Conservation (phyloP, 2,329 filamentous ascomycete species). For the Macroventuria anomochaeta region DNA sequence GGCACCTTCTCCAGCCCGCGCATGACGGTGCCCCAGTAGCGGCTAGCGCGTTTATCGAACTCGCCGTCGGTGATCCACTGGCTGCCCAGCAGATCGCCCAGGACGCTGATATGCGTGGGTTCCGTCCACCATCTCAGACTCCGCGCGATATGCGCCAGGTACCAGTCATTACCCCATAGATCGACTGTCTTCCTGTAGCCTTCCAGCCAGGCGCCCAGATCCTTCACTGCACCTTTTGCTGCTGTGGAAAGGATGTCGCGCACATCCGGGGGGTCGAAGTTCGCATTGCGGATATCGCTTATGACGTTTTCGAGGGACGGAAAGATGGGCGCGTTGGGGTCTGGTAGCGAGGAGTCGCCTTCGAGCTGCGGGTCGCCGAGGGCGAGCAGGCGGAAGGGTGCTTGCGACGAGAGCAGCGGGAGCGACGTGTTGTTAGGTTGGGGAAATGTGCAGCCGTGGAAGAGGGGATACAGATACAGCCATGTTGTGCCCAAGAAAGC, state of each 20-base stretch:
- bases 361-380: conserved; percentile 94
- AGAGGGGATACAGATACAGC: conserved; percentile 85
- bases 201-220: conserved; percentile 71
- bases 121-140: conserved; percentile 81
- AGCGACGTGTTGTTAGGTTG: conserved; percentile 17
- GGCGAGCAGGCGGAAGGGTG: conserved; percentile 85
- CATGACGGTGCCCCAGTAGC: conserved; percentile 86
- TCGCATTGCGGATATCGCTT: conserved; percentile 27
- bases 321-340: conserved; percentile 43
- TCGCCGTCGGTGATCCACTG: conserved; percentile 92
- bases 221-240: conserved; percentile 52
- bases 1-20: conserved; percentile 68
- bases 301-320: conserved; percentile 50
- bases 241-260: conserved; percentile 21
- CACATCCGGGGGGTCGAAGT: conserved; percentile 15
- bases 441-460: conserved; percentile 81
- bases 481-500: conserved; percentile 75
- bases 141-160: conserved; percentile 90
- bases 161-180: conserved; percentile 91
- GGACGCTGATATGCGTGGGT: conserved; percentile 85
- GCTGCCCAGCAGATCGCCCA: conserved; percentile 91
- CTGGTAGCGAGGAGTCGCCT: conserved; percentile 82
- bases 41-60: conserved; percentile 72
- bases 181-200: conserved; percentile 81
- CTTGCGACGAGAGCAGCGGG: conserved; percentile 46